A percentile compares a stretch with the other conserved stretches of the same genome.
Evolutionary conservation across 2,329 filamentous ascomycete genomes (phyloP).

Genomic region (Parafenestella ontariensis): DNA sequence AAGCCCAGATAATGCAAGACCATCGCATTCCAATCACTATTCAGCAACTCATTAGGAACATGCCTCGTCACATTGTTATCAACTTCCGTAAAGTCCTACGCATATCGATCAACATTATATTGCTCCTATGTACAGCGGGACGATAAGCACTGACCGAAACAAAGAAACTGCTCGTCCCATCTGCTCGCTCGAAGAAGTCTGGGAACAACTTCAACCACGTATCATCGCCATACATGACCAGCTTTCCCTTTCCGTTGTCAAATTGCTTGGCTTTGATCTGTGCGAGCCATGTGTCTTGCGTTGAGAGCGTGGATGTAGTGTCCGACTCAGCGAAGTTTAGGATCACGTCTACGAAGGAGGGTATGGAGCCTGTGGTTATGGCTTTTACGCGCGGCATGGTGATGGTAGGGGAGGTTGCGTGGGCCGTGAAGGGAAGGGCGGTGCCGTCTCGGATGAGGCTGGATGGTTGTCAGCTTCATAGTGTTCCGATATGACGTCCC

Average conservation of each 20-base stretch:
- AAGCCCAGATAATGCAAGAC: constrained; percentile 94
- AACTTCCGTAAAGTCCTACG: constrained; percentile 93
- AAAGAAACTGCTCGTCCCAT: constrained; percentile 98
- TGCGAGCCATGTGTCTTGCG: constrained; percentile 94
- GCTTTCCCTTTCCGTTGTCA: constrained; percentile 62
- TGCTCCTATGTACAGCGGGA: constrained; percentile 41
- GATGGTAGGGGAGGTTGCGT: constrained; percentile 95
- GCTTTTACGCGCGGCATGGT: constrained; percentile 98
- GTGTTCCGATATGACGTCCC: neutral
- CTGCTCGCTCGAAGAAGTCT: constrained; percentile 80
- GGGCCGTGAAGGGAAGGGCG: constrained; percentile 91
- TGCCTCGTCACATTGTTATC: constrained; percentile 97
- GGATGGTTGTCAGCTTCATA: constrained; percentile 8
- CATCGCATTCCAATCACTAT: constrained; percentile 88
- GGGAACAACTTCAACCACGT: constrained; percentile 99
- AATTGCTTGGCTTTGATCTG: constrained; percentile 74
- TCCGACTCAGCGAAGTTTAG: constrained; percentile 96
- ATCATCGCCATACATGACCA: constrained; percentile 96
- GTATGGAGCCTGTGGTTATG: constrained; percentile 96
- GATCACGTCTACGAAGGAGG: constrained; percentile 95
- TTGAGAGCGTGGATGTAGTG: constrained; percentile 82
- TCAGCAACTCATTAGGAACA: constrained; percentile 75
- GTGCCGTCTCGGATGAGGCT: constrained; percentile 84
- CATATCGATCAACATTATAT: constrained; percentile 36
- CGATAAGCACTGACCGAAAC: constrained; percentile 74